These are phyloP conservation scores for Dianthus caryophyllus DNA, from an alignment of 148 eudicot genomes.

Conservation along the genomic window DNA sequence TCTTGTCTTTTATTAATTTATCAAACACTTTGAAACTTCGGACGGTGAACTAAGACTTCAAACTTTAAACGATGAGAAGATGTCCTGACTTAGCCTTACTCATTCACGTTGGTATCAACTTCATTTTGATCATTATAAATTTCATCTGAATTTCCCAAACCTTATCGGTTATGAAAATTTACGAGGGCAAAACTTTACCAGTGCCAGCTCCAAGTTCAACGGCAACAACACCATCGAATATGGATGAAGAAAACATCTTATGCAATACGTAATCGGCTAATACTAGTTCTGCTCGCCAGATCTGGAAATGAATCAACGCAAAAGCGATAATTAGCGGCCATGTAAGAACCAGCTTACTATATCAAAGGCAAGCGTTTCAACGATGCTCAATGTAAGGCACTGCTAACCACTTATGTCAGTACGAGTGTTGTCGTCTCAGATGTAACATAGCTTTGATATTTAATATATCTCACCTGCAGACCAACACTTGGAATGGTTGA, in stretches of 20 bases:
- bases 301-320: slow-evolving; percentile 37
- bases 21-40: no score
- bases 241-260: slow-evolving; percentile 54
- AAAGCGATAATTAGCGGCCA: slow-evolving; percentile 1
- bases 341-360: not conserved
- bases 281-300: slow-evolving; percentile 90
- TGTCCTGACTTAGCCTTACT: no score
- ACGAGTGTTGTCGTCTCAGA: no score
- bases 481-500: slow-evolving; percentile 90
- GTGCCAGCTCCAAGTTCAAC: slow-evolving; percentile 98
- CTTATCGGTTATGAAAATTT: slow-evolving; percentile 8
- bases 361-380: not conserved
- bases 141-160: not conserved
- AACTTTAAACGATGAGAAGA: no score
- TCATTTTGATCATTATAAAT: not conserved
- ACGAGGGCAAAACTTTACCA: slow-evolving; percentile 37
- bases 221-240: slow-evolving; percentile 53
- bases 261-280: slow-evolving; percentile 84
- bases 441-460: no score
- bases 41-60: no score
- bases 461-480: slow-evolving; percentile 60
- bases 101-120: not conserved
- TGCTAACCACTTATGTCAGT: not conserved
- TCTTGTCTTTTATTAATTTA: no score
- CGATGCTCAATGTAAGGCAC: not conserved